Evolutionary conservation across 2,329 filamentous ascomycete species (phyloP), one percentile per base, ranked within the genome.

Genomic region (Drechslerella stenobrocha): DNA sequence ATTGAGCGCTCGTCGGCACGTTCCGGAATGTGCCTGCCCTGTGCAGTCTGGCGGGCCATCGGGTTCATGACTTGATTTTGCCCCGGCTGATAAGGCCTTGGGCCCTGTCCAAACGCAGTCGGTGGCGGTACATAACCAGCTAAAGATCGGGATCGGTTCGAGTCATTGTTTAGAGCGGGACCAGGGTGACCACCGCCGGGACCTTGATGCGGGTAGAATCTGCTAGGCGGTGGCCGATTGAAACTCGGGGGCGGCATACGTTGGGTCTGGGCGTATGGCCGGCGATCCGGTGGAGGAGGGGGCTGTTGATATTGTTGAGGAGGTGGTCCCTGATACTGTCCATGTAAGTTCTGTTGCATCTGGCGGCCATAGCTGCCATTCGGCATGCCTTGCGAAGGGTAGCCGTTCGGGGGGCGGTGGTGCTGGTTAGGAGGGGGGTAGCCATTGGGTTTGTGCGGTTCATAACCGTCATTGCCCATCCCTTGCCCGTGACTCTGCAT

Each of bases 81-180:
- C 5, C 47, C 67, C 20, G 56, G 52, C 11, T 44, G 32, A 15
- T 45, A 50, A 23, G 66, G 40, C 37, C 35, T 69, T 44, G 18
- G 53, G n/a, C 55, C 81, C 72, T 85, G 84, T 74, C 89, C 92
- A 82, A 57, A 85, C 82, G 74, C 90, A 89, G 77, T 87, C 84
- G 88, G 89, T 70, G 90, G 84, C 52, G 87, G 82, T 71, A 83
- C 82, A 70, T 85, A 67, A 6, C 55, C 86, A 34, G 90, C 92
- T 75, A 98, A 85, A 30, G 92, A 97, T 73, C 96, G 90, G n/a
- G 93, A 95, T 64, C 93, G 85, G 78, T 90, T 95, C 3, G 87
- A 81, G 76, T 97, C 92, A 32, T 84, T 86, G 75, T 93, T 93
- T 77, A 95, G 77, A 44, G 90, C 89, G 48, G 88, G 85, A 11